These are phyloP conservation scores for Camelina neglecta DNA, from an alignment of 345 rosid genomes.

Conservation along the genomic window DNA sequence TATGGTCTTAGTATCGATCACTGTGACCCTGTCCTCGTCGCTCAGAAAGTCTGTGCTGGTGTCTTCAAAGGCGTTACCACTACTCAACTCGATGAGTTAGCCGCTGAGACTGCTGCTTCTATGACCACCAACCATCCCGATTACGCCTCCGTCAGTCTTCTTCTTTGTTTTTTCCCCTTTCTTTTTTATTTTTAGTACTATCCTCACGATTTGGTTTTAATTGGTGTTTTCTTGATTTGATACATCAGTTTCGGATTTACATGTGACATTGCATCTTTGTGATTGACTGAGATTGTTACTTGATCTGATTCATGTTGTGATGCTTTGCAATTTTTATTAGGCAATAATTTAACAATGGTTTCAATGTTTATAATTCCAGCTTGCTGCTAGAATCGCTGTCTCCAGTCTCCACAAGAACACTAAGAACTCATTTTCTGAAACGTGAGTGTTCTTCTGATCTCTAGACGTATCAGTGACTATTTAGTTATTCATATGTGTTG, in stretches of 20 bases:
- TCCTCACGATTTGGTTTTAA: background rate
- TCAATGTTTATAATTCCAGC: conserved; percentile 50
- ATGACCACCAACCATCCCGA: conserved; percentile 94
- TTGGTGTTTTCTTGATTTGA: no score
- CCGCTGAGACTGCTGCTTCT: conserved; percentile 96
- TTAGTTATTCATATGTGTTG: background rate
- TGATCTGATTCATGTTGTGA: background rate
- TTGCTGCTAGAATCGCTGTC: conserved; percentile 95
- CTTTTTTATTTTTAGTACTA: no score
- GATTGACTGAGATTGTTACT: no score
- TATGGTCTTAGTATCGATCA: conserved; percentile 89
- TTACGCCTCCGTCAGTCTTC: conserved; percentile 79
- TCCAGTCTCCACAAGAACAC: conserved; percentile 97
- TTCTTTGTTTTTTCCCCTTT: no score
- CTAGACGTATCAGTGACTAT: background rate
- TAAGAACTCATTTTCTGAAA: conserved; percentile 82
- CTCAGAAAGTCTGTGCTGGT: conserved; percentile 94
- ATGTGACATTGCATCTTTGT: no score
- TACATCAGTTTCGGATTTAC: no score
- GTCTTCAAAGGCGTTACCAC: conserved; percentile 97
- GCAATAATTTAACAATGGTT: background rate
- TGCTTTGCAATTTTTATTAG: no score
- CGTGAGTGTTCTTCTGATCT: conserved; percentile 59
- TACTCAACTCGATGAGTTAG: conserved; percentile 91
- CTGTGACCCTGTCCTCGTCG: conserved; percentile 87